Conservation (phyloP, 805 yeast species). For the Candida loeiensis region DNA sequence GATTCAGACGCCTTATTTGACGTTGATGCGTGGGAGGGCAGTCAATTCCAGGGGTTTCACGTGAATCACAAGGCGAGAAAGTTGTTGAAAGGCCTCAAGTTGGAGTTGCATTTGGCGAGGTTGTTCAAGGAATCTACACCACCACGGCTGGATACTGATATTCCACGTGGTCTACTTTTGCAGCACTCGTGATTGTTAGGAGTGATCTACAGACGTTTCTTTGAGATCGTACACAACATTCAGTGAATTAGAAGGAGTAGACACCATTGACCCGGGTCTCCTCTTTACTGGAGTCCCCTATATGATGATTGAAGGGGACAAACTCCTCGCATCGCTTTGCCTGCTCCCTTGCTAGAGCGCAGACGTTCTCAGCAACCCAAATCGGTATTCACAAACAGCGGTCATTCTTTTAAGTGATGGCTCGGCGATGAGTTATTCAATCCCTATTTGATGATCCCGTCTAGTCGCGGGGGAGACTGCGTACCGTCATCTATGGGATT, state of each 20-base stretch:
- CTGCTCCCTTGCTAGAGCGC: constrained; percentile 38
- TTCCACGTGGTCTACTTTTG: too few relatives aligned
- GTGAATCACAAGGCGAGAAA: constrained; percentile 36
- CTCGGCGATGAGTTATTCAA: constrained; percentile 46
- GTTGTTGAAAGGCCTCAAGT: constrained; percentile 28
- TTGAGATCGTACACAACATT: too few relatives aligned
- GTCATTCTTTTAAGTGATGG: constrained; percentile 15
- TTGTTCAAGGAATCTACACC: not conserved
- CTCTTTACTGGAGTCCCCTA: constrained; percentile 15
- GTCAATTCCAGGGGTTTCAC: constrained; percentile 31
- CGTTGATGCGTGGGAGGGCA: constrained; percentile 31
- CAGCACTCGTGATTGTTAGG: too few relatives aligned
- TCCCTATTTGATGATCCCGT: constrained; percentile 48
- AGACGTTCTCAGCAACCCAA: constrained; percentile 21
- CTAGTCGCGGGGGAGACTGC: constrained; percentile 61
- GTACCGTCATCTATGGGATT: constrained; percentile 49
- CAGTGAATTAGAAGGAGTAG: too few relatives aligned
- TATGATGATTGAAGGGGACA: constrained; percentile 24
- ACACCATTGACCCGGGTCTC: too few relatives aligned
- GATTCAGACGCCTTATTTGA: constrained; percentile 13
- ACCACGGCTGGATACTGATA: too few relatives aligned
- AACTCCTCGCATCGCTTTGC: constrained; percentile 40
- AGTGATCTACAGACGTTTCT: too few relatives aligned
- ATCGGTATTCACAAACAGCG: constrained; percentile 19
- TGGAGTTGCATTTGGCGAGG: constrained; percentile 22